Conservation (phyloP, 2,329 filamentous ascomycete genomes). For the Fragosphaeria purpurea region DNA sequence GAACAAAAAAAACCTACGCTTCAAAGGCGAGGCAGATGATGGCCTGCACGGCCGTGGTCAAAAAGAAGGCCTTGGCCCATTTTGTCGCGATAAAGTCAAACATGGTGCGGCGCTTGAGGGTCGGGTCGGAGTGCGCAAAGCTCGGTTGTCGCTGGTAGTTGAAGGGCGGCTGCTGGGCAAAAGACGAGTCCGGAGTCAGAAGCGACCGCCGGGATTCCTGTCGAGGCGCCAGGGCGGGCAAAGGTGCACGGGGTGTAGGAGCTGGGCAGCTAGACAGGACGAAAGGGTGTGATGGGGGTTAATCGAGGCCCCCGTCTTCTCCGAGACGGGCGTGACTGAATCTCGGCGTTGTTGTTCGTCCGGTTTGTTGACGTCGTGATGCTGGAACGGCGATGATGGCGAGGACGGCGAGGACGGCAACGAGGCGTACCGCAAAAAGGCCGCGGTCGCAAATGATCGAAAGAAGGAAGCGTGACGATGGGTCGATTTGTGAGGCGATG, state of each 20-base stretch:
- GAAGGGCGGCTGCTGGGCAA: slow-evolving; percentile 20
- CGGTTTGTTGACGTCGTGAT: too few relatives aligned
- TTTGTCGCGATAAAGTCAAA: slow-evolving; percentile 72
- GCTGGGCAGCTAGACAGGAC: too few relatives aligned
- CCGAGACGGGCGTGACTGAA: too few relatives aligned
- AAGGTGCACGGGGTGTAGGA: slow-evolving; percentile 12
- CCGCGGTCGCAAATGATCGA: too few relatives aligned
- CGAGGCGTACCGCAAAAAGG: too few relatives aligned
- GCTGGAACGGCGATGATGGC: too few relatives aligned
- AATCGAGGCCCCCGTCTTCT: too few relatives aligned
- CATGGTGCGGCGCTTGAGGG: slow-evolving; percentile 27
- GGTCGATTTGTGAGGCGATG: too few relatives aligned
- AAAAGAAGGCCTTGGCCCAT: slow-evolving; percentile 84
- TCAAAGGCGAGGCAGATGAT: slow-evolving; percentile 74
- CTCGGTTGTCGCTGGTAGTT: slow-evolving; percentile 24
- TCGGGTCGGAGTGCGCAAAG: slow-evolving; percentile 20
- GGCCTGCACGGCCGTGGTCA: slow-evolving; percentile 65
- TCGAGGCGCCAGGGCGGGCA: slow-evolving; percentile 35
- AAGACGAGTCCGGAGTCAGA: slow-evolving; percentile 27
- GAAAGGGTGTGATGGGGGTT: not conserved
- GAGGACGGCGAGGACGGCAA: too few relatives aligned
- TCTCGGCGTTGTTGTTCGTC: too few relatives aligned
- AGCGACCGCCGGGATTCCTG: slow-evolving; percentile 36
- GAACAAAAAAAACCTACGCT: slow-evolving; percentile 51
- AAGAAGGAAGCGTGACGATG: too few relatives aligned